A percentile compares a stretch with the other conserved stretches of the same genome.
These are phyloP conservation scores for Penicillium ucsense DNA, from an alignment of 495 filamentous ascomycete genomes.

Conservation along the genomic window DNA sequence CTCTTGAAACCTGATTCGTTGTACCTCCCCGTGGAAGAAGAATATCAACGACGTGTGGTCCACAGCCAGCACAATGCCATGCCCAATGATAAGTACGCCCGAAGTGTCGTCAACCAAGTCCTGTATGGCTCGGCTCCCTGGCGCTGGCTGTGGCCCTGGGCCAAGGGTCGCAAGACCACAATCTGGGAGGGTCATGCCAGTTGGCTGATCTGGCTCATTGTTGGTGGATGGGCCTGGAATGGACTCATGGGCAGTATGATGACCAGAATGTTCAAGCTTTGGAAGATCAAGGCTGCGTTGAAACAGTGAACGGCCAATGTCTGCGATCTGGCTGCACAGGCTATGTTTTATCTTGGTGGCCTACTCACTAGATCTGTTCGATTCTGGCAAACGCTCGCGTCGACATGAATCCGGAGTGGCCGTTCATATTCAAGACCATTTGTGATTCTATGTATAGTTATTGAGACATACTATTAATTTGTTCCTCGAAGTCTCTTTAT, in stretches of 20 bases:
- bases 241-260: constrained; percentile 33
- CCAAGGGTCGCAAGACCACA: constrained; percentile 31
- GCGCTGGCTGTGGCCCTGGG: constrained; percentile 40
- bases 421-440: neutral
- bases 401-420: neutral
- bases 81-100: constrained; percentile 43
- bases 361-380: neutral
- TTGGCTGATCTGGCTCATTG: constrained; percentile 39
- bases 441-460: neutral
- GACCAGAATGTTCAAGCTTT: constrained; percentile 38
- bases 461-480: neutral
- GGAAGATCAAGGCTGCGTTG: constrained; percentile 17
- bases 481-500: neutral
- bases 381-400: neutral
- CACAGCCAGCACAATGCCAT: constrained; percentile 51
- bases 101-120: constrained; percentile 45
- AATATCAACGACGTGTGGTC: constrained; percentile 41
- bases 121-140: constrained; percentile 36
- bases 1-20: constrained; percentile 36
- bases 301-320: neutral
- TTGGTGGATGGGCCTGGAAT: constrained; percentile 32
- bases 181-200: constrained; percentile 47
- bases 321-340: too few relatives aligned
- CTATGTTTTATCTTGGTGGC: too few relatives aligned
- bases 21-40: constrained; percentile 41